phyloP scores from a whole-genome alignment of 2,329 filamentous ascomycete genomes.

The Lasiodiplodia sp. region DNA sequence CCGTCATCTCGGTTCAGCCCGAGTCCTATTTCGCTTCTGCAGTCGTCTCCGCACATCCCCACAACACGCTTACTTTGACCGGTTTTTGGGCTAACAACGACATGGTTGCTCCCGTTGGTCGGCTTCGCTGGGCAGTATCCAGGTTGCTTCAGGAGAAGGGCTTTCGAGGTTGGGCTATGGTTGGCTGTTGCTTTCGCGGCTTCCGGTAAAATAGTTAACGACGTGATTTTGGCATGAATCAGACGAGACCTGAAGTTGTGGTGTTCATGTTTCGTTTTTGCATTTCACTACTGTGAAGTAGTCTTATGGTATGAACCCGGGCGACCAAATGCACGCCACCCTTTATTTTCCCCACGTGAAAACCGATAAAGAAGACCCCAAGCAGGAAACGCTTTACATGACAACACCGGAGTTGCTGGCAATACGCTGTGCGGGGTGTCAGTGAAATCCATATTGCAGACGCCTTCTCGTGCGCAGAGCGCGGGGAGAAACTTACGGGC shows the following conservation, averaged over 20 bases:
- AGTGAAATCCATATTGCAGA: constrained; percentile 35
- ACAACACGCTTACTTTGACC: not conserved
- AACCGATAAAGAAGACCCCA: constrained; percentile 30
- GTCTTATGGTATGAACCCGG: constrained; percentile 29
- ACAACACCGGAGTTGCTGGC: constrained; percentile 99
- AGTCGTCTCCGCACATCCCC: constrained; percentile 2
- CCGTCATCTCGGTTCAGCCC: constrained; percentile 16
- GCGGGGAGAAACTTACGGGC: constrained; percentile 72
- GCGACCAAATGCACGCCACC: constrained; percentile 31
- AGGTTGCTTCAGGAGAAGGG: not conserved
- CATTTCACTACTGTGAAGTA: constrained; percentile 29
- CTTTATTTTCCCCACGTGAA: constrained; percentile 31
- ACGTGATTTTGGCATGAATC: not conserved
- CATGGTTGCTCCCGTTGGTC: not conserved
- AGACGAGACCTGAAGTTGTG: not conserved
- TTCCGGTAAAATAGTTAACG: not conserved
- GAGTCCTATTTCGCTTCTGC: constrained; percentile 22
- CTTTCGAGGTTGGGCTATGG: not conserved
- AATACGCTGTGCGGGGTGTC: constrained; percentile 75
- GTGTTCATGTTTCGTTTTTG: constrained; percentile 31
- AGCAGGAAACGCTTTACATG: constrained; percentile 73
- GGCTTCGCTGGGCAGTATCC: not conserved
- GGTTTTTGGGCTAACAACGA: not conserved
- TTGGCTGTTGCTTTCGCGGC: not conserved
- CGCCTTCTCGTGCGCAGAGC: not conserved